These are phyloP conservation scores for Hypseocharis bilobata DNA, from an alignment of 441 rosid species.

Conservation along the genomic window DNA sequence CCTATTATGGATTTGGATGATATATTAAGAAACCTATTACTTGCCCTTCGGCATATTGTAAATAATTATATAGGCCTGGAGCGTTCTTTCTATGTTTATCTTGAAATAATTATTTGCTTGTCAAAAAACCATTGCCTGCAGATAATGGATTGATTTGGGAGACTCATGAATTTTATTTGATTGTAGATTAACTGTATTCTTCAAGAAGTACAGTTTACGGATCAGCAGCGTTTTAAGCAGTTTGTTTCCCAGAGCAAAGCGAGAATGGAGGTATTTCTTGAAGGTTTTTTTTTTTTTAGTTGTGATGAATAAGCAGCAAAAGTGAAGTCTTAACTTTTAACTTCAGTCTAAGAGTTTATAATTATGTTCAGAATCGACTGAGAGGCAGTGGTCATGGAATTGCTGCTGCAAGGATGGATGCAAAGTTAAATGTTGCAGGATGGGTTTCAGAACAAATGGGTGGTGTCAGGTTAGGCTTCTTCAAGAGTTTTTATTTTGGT, in stretches of 20 bases:
- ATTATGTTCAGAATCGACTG: constrained; percentile 53
- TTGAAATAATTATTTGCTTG: background rate
- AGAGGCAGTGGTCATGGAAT: constrained; percentile 88
- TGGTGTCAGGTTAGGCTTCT: constrained; percentile 64
- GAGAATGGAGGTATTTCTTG: constrained; percentile 66
- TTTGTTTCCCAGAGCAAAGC: constrained; percentile 91
- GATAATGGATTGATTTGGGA: constrained; percentile 5
- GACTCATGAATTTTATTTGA: constrained; percentile 10
- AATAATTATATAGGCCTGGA: background rate
- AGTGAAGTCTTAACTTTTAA: constrained; percentile 6
- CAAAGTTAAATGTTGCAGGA: constrained; percentile 74
- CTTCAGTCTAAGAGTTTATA: background rate
- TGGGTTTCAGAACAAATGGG: constrained; percentile 98
- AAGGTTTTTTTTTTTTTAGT: constrained; percentile 14
- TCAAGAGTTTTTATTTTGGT: constrained; percentile 5
- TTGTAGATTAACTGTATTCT: constrained; percentile 60
- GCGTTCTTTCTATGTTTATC: background rate
- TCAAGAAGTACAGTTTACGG: constrained; percentile 91
- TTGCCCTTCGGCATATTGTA: background rate
- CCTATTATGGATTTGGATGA: no score
- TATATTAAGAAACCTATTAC: background rate
- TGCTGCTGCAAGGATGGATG: constrained; percentile 88
- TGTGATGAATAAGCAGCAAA: constrained; percentile 5
- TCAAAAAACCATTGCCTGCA: background rate
- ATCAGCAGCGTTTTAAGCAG: constrained; percentile 91